phyloP scores from a whole-genome alignment of 2,329 filamentous ascomycete genomes.

The Diaporthe citri region DNA sequence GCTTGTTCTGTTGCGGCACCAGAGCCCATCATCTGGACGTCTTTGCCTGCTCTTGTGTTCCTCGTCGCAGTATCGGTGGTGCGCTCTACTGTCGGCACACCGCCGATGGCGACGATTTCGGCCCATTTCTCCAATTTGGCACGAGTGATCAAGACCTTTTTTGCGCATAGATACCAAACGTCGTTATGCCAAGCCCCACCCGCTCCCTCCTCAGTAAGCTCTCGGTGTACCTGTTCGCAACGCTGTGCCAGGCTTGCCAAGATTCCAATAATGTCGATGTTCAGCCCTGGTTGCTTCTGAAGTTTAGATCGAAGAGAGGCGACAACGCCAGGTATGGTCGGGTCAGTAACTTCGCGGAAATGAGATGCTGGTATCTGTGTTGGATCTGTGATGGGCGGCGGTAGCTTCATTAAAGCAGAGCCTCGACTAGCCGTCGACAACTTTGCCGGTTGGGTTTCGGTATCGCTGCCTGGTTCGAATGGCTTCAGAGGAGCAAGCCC shows the following conservation, averaged over 20 bases:
- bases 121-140: constrained; percentile 62
- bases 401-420: background rate
- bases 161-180: constrained; percentile 62
- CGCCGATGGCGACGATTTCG: constrained; percentile 55
- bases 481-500: constrained; percentile 17
- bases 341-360: constrained; percentile 51
- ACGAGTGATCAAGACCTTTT: constrained; percentile 60
- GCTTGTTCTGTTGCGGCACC: background rate
- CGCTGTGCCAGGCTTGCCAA: constrained; percentile 55
- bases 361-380: constrained; percentile 36
- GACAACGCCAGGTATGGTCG: constrained; percentile 55
- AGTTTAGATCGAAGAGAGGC: constrained; percentile 57
- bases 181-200: constrained; percentile 56
- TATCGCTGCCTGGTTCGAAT: background rate
- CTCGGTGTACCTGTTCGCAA: constrained; percentile 58
- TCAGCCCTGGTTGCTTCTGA: constrained; percentile 57
- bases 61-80: background rate
- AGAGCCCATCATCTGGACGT: background rate
- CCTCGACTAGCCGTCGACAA: background rate
- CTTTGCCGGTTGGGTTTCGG: background rate
- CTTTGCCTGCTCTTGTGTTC: background rate
- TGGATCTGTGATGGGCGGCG: constrained; percentile 29
- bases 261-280: constrained; percentile 59
- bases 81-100: constrained; percentile 30
- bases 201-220: constrained; percentile 49